Conservation (phyloP, 371 early-diverging fungal genomes). For the Mucor velutinosus region DNA sequence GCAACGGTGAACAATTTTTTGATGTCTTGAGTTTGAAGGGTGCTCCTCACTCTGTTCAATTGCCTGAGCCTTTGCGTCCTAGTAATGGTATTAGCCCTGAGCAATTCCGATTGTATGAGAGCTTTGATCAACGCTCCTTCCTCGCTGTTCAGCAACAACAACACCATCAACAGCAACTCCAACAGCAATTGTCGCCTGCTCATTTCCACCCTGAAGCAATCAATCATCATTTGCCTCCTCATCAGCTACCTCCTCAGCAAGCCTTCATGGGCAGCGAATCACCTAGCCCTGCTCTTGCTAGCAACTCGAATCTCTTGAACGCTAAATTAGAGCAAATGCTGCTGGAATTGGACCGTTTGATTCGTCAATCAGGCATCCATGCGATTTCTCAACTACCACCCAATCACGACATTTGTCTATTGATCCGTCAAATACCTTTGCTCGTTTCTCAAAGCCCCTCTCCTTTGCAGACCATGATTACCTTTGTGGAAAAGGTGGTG, state of each 20-base stretch:
- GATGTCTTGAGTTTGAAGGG: slow-evolving; percentile 76
- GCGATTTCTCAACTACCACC: slow-evolving; percentile 71
- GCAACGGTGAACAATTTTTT: slow-evolving; percentile 74
- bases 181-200: slow-evolving; percentile 28
- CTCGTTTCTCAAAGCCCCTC: slow-evolving; percentile 65
- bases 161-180: slow-evolving; percentile 12
- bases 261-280: slow-evolving; percentile 23
- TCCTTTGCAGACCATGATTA: slow-evolving; percentile 72
- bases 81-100: slow-evolving; percentile 75
- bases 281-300: slow-evolving; percentile 10
- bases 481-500: slow-evolving; percentile 86
- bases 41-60: slow-evolving; percentile 75
- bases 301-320: slow-evolving; percentile 40
- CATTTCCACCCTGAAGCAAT: slow-evolving; percentile 36
- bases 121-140: slow-evolving; percentile 22
- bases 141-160: slow-evolving; percentile 26
- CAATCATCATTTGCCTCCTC: neutral
- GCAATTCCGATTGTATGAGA: slow-evolving; percentile 48
- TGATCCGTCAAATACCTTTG: slow-evolving; percentile 71
- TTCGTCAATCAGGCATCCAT: slow-evolving; percentile 54
- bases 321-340: slow-evolving; percentile 68
- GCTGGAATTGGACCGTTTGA: slow-evolving; percentile 73
- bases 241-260: neutral
- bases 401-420: slow-evolving; percentile 74
- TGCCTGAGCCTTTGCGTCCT: slow-evolving; percentile 83